phyloP scores from a whole-genome alignment of 2,329 filamentous ascomycete species.

The Chaetothyriales sp. region DNA sequence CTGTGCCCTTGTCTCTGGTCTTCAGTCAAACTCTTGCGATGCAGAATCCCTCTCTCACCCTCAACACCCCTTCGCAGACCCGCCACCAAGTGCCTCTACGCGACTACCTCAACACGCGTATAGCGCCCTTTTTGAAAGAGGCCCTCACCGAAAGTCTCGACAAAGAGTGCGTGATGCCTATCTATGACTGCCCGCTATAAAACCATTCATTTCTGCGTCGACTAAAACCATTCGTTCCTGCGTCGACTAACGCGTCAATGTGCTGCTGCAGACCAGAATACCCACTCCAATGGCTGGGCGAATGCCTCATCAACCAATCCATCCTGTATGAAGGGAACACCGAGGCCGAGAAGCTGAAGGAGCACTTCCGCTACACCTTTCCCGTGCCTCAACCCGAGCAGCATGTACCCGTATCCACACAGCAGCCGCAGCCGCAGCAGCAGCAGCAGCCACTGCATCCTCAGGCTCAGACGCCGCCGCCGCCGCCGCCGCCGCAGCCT shows the following conservation, averaged over 20 bases:
- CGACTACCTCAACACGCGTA: conserved; percentile 16
- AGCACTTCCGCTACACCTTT: conserved; percentile 16
- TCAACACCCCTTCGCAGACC: not conserved
- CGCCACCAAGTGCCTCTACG: conserved; percentile 15
- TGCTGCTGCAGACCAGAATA: conserved; percentile 12
- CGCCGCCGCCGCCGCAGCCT: not conserved
- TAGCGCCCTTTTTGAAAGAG: conserved; percentile 17
- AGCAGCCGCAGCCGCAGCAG: not conserved
- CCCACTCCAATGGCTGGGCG: conserved; percentile 19
- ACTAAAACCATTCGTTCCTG: not conserved
- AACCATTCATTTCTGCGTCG: not conserved
- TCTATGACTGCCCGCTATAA: not conserved
- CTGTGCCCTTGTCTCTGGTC: not conserved
- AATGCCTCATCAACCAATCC: conserved; percentile 18
- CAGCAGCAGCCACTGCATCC: conserved; percentile 1
- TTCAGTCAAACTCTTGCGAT: not conserved
- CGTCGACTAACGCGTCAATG: not conserved
- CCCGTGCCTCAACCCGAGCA: conserved; percentile 9
- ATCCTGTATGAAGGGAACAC: conserved; percentile 18
- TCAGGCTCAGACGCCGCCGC: not conserved
- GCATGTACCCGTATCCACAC: not conserved
- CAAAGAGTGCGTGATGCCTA: conserved; percentile 12
- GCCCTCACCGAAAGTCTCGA: conserved; percentile 15
- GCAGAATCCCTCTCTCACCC: not conserved
- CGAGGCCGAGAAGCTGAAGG: conserved; percentile 16